phyloP scores from a whole-genome alignment of 2,329 filamentous ascomycete species.

The Pestalotiopsis sp. region DNA sequence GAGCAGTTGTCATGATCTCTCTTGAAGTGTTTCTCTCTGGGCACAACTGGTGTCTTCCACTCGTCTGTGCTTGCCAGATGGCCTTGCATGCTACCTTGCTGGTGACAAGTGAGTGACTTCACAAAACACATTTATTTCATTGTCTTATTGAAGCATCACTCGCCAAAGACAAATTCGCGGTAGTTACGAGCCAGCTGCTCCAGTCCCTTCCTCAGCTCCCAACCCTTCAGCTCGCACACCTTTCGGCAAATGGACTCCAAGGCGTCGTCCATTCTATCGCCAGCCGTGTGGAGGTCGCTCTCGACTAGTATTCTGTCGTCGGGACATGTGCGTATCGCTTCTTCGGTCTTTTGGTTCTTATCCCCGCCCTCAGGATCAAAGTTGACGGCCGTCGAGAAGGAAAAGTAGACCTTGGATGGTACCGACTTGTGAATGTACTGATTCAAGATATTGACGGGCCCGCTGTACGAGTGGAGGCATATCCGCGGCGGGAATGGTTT shows the following conservation, averaged over 20 bases:
- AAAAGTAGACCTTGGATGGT: conserved; percentile 81
- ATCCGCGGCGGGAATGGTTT: conserved; percentile 83
- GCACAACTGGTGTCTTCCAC: no score
- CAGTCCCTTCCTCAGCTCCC: conserved; percentile 74
- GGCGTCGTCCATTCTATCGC: conserved; percentile 75
- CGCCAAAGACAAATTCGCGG: conserved; percentile 73
- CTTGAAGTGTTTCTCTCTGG: no score
- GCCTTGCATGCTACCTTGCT: no score
- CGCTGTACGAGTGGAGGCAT: conserved; percentile 93
- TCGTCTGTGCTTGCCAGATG: no score
- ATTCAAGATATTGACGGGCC: conserved; percentile 71
- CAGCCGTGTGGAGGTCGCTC: conserved; percentile 86
- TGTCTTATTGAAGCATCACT: neutral
- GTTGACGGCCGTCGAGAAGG: conserved; percentile 86
- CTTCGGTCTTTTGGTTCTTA: conserved; percentile 54
- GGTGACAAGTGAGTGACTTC: no score
- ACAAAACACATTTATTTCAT: no score
- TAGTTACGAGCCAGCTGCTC: conserved; percentile 73
- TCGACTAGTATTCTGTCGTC: conserved; percentile 82
- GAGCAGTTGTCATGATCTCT: no score
- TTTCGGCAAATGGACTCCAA: conserved; percentile 76
- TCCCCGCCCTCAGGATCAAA: conserved; percentile 55
- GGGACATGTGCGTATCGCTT: conserved; percentile 73
- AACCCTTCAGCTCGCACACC: conserved; percentile 78
- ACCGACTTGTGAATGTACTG: conserved; percentile 77